A percentile compares a stretch with the other conserved stretches of the same genome.
Conservation (phyloP, 345 rosid genomes). For the Excoecaria agallocha region DNA sequence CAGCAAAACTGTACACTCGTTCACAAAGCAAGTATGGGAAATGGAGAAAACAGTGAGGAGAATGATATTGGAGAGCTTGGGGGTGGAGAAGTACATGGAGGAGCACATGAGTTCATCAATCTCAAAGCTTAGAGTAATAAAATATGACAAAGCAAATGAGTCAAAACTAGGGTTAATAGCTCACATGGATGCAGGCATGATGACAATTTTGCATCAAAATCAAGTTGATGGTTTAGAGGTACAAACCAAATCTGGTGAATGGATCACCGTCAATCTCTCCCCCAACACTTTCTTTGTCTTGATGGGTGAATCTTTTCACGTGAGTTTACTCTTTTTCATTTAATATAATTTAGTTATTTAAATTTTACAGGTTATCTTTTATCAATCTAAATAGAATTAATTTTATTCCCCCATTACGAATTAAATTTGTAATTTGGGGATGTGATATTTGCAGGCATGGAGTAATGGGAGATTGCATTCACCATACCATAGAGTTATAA, state of each 20-base stretch:
- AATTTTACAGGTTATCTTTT: too few species aligned
- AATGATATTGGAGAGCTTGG: slow-evolving; percentile 55
- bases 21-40: slow-evolving; percentile 34
- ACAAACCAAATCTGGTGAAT: slow-evolving; percentile 34
- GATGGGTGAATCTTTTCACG: slow-evolving; percentile 33
- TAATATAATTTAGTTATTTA: too few species aligned
- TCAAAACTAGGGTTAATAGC: slow-evolving; percentile 23
- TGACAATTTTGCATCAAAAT: slow-evolving; percentile 56
- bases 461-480: slow-evolving; percentile 11
- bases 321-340: slow-evolving; percentile 1
- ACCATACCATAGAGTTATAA: slow-evolving; percentile 13
- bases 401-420: too few species aligned
- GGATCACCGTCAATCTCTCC: slow-evolving; percentile 26
- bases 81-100: slow-evolving; percentile 34
- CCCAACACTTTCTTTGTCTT: slow-evolving; percentile 34
- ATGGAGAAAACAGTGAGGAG: slow-evolving; percentile 36
- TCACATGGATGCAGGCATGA: slow-evolving; percentile 55
- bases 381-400: too few species aligned
- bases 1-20: slow-evolving; percentile 30
- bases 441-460: slow-evolving; percentile 7
- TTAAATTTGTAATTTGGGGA: background rate
- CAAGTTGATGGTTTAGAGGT: slow-evolving; percentile 51
- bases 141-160: slow-evolving; percentile 21
- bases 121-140: slow-evolving; percentile 45
- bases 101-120: slow-evolving; percentile 32